These are phyloP conservation scores for Symbiotaphrina buchneri DNA, from an alignment of 495 filamentous ascomycete genomes.

Conservation along the genomic window DNA sequence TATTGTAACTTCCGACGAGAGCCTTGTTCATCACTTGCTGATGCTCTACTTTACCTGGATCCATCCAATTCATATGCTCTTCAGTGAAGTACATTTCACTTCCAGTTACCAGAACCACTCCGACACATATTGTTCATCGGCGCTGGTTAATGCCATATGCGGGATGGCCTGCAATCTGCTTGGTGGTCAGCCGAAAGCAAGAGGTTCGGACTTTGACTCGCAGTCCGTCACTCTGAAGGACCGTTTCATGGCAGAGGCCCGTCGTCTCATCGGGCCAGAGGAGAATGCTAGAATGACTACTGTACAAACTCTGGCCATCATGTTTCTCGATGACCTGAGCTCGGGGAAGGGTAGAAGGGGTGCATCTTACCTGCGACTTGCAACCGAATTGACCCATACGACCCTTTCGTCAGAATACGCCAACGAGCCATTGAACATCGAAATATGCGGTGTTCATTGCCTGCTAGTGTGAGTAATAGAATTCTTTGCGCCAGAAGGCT, in stretches of 20 bases:
- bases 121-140: constrained; percentile 39
- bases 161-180: constrained; percentile 56
- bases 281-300: constrained; percentile 41
- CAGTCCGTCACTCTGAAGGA: too few relatives aligned
- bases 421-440: neutral
- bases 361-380: neutral
- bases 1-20: constrained; percentile 27
- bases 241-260: constrained; percentile 49
- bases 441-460: neutral
- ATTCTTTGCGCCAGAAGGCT: neutral
- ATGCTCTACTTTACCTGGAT: constrained; percentile 64
- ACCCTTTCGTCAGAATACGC: neutral
- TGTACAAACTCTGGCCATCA: constrained; percentile 54
- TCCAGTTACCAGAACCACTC: constrained; percentile 31
- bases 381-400: neutral
- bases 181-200: constrained; percentile 23
- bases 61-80: constrained; percentile 47
- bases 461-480: neutral
- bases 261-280: constrained; percentile 32
- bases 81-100: constrained; percentile 52
- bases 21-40: constrained; percentile 37
- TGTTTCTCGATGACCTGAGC: constrained; percentile 14
- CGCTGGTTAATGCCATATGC: constrained; percentile 54
- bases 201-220: constrained; percentile 41
- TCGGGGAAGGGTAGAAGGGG: neutral